These are phyloP conservation scores for Talaromyces atroroseus DNA, from an alignment of 2,329 filamentous ascomycete genomes.

Conservation along the genomic window DNA sequence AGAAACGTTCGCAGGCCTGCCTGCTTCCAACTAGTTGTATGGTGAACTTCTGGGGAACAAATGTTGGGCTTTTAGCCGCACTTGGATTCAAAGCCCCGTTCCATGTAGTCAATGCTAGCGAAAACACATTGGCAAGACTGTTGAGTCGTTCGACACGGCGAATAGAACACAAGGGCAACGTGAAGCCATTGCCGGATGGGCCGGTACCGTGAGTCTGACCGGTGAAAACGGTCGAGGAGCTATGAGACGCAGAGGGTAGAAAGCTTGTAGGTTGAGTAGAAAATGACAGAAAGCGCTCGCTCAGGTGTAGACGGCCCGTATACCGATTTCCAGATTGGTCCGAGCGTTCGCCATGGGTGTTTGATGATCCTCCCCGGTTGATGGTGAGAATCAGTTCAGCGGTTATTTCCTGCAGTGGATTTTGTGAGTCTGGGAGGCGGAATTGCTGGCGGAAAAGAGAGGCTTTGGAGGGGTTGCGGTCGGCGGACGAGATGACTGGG, in stretches of 20 bases:
- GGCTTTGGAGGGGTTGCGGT: slow-evolving; percentile 81
- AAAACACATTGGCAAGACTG: slow-evolving; percentile 87
- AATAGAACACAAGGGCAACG: slow-evolving; percentile 84
- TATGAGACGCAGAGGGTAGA: slow-evolving; percentile 69
- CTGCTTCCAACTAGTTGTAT: slow-evolving; percentile 86
- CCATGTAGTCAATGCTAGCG: slow-evolving; percentile 91
- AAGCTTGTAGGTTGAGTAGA: slow-evolving; percentile 91
- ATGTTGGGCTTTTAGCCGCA: slow-evolving; percentile 46
- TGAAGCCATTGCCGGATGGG: slow-evolving; percentile 92
- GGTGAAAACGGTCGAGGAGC: slow-evolving; percentile 76
- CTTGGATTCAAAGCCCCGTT: slow-evolving; percentile 61
- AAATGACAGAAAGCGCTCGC: slow-evolving; percentile 93
- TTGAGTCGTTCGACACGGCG: slow-evolving; percentile 87
- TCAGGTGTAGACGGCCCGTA: slow-evolving; percentile 85
- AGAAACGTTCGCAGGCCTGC: slow-evolving; percentile 88
- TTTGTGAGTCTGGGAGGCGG: slow-evolving; percentile 85
- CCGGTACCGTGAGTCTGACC: slow-evolving; percentile 90
- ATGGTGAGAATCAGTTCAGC: slow-evolving; percentile 86
- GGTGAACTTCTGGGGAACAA: slow-evolving; percentile 78
- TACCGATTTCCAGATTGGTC: slow-evolving; percentile 74
- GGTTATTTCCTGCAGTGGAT: slow-evolving; percentile 90
- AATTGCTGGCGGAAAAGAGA: slow-evolving; percentile 94
- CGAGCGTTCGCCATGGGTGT: slow-evolving; percentile 54
- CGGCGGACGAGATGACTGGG: slow-evolving; percentile 64
- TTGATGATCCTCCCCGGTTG: slow-evolving; percentile 19